These are phyloP conservation scores for Fusarium sp. DNA, from an alignment of 2,329 filamentous ascomycete species.

Conservation along the genomic window DNA sequence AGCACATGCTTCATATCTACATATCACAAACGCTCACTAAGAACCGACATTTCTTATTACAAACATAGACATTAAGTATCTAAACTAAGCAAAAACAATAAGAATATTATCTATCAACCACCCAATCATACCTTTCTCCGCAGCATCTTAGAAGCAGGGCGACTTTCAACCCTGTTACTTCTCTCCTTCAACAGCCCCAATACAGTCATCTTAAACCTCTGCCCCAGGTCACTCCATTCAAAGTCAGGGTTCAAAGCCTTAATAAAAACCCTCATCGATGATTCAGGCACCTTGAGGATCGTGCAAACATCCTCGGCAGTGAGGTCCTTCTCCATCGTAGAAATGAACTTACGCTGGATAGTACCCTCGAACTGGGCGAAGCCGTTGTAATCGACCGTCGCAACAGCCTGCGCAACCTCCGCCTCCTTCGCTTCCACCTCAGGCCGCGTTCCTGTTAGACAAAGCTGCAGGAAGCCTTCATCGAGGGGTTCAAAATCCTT, in stretches of 20 bases:
- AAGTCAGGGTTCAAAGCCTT: constrained; percentile 8
- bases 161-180: background rate
- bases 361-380: constrained; percentile 4
- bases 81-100: background rate
- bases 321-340: background rate
- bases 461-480: background rate
- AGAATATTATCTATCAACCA: accelerated
- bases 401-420: accelerated
- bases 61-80: background rate
- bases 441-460: background rate
- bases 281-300: background rate
- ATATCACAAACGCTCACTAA: too few species aligned
- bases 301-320: constrained; percentile 5
- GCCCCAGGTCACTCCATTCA: constrained; percentile 1
- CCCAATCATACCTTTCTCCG: background rate
- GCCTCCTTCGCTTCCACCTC: background rate
- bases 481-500: constrained; percentile 5
- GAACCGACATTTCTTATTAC: accelerated
- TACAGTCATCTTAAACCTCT: constrained; percentile 8
- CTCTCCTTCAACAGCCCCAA: constrained; percentile 6
- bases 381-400: accelerated
- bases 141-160: background rate
- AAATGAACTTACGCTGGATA: background rate
- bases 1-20: background rate
- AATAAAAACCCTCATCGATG: background rate